Conservation (phyloP, 768 basidiomycete species). For the Collybiopsis confluens region DNA sequence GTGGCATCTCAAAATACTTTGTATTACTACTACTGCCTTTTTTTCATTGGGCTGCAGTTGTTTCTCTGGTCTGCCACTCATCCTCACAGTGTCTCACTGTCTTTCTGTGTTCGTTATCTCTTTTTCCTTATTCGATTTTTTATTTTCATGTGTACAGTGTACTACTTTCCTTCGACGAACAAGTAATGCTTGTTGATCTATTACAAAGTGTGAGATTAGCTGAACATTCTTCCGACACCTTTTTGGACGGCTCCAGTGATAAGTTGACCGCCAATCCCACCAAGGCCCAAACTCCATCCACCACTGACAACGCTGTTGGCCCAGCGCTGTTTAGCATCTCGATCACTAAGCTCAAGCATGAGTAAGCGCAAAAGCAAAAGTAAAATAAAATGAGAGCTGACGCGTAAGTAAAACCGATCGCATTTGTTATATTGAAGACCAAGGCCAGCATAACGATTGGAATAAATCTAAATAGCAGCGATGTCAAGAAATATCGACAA, state of each 20-base stretch:
- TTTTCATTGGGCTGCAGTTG: not conserved
- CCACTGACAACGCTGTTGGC: conserved; percentile 69
- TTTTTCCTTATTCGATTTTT: conserved; percentile 12
- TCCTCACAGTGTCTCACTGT: no score
- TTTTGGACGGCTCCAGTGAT: conserved; percentile 79
- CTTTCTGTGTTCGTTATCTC: conserved; percentile 21
- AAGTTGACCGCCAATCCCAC: conserved; percentile 82
- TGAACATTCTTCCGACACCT: conserved; percentile 74
- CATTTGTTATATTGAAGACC: conserved; percentile 94
- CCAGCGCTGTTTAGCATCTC: conserved; percentile 93
- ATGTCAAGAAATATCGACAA: conserved; percentile 7
- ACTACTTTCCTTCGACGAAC: conserved; percentile 14
- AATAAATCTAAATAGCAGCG: conserved; percentile 71
- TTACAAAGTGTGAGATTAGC: no score
- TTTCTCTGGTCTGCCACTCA: not conserved
- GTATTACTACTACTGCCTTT: conserved; percentile 7
- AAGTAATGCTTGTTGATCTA: conserved; percentile 30
- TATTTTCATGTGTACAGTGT: conserved; percentile 14
- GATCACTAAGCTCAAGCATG: conserved; percentile 49
- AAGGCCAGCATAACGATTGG: conserved; percentile 93
- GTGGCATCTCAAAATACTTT: not conserved
- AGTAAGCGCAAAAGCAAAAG: not conserved
- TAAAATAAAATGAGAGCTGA: conserved; percentile 32
- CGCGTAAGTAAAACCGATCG: conserved; percentile 96
- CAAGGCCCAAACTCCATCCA: conserved; percentile 68